Conservation (phyloP, 2,329 filamentous ascomycete species). For the Apiospora phragmitis region DNA sequence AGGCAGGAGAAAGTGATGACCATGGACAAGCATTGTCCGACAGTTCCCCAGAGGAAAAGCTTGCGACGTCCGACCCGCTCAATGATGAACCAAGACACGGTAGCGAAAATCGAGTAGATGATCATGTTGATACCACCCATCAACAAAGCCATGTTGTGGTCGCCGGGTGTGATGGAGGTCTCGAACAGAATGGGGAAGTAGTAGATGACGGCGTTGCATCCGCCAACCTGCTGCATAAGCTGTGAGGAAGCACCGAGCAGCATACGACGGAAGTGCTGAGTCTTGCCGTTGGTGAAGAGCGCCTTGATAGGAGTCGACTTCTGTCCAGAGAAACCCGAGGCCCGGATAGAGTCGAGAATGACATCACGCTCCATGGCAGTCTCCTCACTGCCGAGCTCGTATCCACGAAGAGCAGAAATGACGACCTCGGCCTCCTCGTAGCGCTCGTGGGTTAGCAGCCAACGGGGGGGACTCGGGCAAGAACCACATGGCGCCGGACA, state of each 20-base stretch:
- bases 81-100: constrained; percentile 43
- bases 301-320: constrained; percentile 51
- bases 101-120: constrained; percentile 35
- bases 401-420: constrained; percentile 37
- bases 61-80: constrained; percentile 47
- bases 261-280: constrained; percentile 66
- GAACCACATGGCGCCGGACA: constrained; percentile 43
- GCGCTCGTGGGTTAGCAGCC: constrained; percentile 30
- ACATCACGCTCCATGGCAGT: constrained; percentile 59
- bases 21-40: constrained; percentile 56
- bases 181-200: constrained; percentile 62
- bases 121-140: constrained; percentile 40
- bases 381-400: constrained; percentile 53
- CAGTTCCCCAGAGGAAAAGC: constrained; percentile 45
- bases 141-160: constrained; percentile 49
- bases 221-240: constrained; percentile 63
- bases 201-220: constrained; percentile 60
- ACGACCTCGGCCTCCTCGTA: constrained; percentile 41
- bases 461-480: constrained; percentile 29
- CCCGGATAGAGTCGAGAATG: constrained; percentile 63
- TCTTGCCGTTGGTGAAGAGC: constrained; percentile 62
- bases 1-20: constrained; percentile 62
- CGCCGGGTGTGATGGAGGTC: constrained; percentile 36
- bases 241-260: constrained; percentile 59
- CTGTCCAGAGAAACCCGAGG: constrained; percentile 46